These are phyloP conservation scores for Rosa rugosa DNA, from an alignment of 306 rosid genomes.

Conservation along the genomic window DNA sequence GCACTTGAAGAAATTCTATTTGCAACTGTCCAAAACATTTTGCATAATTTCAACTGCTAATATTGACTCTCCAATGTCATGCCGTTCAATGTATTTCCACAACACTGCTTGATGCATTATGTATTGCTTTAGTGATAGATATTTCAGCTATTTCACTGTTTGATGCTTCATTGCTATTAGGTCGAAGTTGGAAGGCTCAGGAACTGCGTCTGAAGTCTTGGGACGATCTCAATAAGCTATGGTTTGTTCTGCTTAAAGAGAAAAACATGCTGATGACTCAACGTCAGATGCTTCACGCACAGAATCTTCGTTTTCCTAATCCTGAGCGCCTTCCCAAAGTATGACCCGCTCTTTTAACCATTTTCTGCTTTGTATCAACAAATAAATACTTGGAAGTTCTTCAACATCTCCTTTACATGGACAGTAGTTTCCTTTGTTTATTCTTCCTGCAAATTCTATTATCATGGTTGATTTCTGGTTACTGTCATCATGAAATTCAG, in stretches of 20 bases:
- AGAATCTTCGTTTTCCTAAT: conserved; percentile 72
- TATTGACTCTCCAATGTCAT: neutral
- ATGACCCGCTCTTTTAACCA: neutral
- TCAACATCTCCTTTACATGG: neutral
- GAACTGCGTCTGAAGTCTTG: conserved; percentile 91
- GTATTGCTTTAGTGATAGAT: neutral
- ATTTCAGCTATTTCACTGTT: neutral
- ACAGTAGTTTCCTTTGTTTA: neutral
- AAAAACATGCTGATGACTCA: conserved; percentile 96
- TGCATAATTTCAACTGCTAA: neutral
- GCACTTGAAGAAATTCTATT: neutral
- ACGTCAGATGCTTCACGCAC: conserved; percentile 93
- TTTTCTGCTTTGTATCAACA: neutral
- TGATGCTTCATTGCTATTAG: conserved; percentile 36
- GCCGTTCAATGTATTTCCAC: neutral
- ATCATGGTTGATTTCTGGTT: neutral
- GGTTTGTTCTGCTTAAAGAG: conserved; percentile 94
- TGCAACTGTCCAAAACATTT: neutral
- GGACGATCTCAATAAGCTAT: conserved; percentile 90
- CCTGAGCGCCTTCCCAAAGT: conserved; percentile 97
- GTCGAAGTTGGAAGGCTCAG: conserved; percentile 93
- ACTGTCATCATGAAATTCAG: conserved; percentile 39
- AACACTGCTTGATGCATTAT: neutral
- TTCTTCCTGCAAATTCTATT: neutral
- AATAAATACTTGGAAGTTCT: neutral